Evolutionary conservation across 208 protist species (phyloP).

Genomic region (Crithidia thermophila): DNA sequence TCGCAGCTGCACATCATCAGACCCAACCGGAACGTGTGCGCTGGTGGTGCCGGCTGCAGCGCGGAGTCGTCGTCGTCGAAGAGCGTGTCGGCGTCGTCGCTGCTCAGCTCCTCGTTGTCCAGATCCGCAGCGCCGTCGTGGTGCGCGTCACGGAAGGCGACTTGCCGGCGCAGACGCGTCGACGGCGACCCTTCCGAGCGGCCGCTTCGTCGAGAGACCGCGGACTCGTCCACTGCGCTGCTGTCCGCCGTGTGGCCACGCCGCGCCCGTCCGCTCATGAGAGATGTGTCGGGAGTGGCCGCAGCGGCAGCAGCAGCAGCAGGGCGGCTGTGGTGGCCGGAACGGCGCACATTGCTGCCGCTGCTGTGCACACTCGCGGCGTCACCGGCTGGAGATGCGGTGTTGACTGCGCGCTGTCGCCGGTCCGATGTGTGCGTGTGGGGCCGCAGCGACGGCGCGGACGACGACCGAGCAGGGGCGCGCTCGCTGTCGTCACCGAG

Average conservation of each 20-base stretch:
- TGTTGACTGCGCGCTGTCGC: neutral
- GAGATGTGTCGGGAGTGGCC: neutral
- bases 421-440: neutral
- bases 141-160: neutral
- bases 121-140: neutral
- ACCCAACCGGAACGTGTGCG: too few relatives aligned
- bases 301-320: neutral
- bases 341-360: neutral
- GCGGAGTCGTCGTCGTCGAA: neutral
- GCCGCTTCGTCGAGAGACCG: too few relatives aligned
- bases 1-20: conserved; percentile 27
- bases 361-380: neutral
- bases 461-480: neutral
- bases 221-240: neutral
- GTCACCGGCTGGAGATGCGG: neutral
- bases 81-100: neutral
- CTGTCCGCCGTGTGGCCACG: too few relatives aligned
- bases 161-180: neutral
- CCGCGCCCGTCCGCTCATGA: neutral
- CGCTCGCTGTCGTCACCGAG: neutral
- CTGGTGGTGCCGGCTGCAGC: neutral
- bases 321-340: neutral
- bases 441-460: neutral
- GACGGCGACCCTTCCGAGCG: too few relatives aligned
- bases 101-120: neutral